phyloP scores from a whole-genome alignment of 768 basidiomycete species.

The Sutorius australiensis region DNA sequence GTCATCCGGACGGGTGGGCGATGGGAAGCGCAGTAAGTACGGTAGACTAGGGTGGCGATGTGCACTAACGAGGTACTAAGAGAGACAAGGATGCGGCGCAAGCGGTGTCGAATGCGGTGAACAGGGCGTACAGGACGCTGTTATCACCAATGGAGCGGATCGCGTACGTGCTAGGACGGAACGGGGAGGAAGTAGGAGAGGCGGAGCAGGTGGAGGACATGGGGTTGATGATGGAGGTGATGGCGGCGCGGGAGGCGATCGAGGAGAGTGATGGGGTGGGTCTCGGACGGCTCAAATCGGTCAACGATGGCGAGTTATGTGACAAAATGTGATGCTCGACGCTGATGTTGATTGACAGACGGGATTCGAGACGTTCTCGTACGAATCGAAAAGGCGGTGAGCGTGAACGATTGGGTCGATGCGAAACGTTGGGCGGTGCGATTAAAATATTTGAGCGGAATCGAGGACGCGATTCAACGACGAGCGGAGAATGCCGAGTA shows the following conservation, averaged over 20 bases:
- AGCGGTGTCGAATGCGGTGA: slow-evolving; percentile 65
- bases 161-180: slow-evolving; percentile 71
- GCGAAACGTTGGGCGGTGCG: slow-evolving; percentile 61
- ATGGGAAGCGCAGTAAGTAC: slow-evolving; percentile 54
- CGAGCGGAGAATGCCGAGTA: slow-evolving; percentile 22
- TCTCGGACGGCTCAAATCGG: slow-evolving; percentile 47
- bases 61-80: slow-evolving; percentile 16
- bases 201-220: slow-evolving; percentile 69
- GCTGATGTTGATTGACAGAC: no score
- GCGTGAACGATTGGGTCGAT: slow-evolving; percentile 46
- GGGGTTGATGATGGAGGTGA: slow-evolving; percentile 68
- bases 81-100: slow-evolving; percentile 21
- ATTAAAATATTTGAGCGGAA: slow-evolving; percentile 69
- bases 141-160: slow-evolving; percentile 69
- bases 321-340: no score
- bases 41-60: slow-evolving; percentile 1
- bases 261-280: slow-evolving; percentile 52
- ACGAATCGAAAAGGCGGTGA: slow-evolving; percentile 52
- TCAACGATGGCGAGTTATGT: slow-evolving; percentile 50
- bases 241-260: slow-evolving; percentile 75
- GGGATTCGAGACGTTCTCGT: neutral
- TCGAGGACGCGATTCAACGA: slow-evolving; percentile 36
- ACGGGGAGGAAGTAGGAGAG: slow-evolving; percentile 60
- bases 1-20: slow-evolving; percentile 88
- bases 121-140: slow-evolving; percentile 78